Evolutionary conservation across 1,139 yeast genomes (phyloP).

Genomic region (Yamadazyma aaseri): DNA sequence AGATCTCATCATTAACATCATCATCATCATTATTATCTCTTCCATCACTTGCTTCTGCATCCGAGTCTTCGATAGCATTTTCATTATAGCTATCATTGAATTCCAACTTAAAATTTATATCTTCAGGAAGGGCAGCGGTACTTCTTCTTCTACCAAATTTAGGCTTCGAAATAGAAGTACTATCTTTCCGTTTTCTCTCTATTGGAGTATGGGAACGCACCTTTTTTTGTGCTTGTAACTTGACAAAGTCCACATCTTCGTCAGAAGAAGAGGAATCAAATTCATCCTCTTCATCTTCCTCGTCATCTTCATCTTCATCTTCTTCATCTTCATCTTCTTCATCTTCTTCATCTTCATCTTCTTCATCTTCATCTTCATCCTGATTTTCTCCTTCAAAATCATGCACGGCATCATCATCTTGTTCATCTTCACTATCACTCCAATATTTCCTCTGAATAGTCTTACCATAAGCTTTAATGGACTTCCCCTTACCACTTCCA

Average conservation of each 20-base stretch:
- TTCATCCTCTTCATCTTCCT: slow-evolving; percentile 24
- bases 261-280: slow-evolving; percentile 49
- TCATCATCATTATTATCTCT: slow-evolving; percentile 10
- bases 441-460: slow-evolving; percentile 7
- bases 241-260: slow-evolving; percentile 71
- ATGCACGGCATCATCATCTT: slow-evolving; percentile 20
- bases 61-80: slow-evolving; percentile 21
- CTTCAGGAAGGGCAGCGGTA: slow-evolving; percentile 44
- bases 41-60: slow-evolving; percentile 8
- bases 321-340: slow-evolving; percentile 24
- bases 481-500: slow-evolving; percentile 14
- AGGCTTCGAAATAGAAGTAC: slow-evolving; percentile 22
- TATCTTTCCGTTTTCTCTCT: slow-evolving; percentile 10
- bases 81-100: slow-evolving; percentile 37
- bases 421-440: slow-evolving; percentile 4
- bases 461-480: slow-evolving; percentile 12
- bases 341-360: slow-evolving; percentile 26
- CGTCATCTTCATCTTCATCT: slow-evolving; percentile 31
- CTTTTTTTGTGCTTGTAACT: slow-evolving; percentile 65
- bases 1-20: slow-evolving; percentile 6
- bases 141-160: slow-evolving; percentile 40
- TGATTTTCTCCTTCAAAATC: slow-evolving; percentile 30
- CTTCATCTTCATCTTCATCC: slow-evolving; percentile 15
- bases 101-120: slow-evolving; percentile 58
- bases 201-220: slow-evolving; percentile 49